phyloP scores from a whole-genome alignment of 1,139 yeast genomes.

The Blastobotrys serpentis region DNA sequence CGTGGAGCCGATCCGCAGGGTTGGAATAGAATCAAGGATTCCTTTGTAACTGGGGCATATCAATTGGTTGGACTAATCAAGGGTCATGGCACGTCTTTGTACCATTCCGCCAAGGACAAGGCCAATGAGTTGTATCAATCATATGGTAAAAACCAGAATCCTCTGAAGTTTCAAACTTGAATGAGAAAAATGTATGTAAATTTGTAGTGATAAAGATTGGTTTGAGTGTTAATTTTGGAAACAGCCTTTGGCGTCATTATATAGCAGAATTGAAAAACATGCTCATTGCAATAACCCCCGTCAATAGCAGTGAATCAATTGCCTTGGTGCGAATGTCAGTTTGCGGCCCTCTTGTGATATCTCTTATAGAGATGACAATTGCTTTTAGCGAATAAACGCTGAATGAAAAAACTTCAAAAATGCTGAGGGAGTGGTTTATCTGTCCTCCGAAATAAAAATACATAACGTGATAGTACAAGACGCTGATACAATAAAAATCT shows the following conservation, averaged over 20 bases:
- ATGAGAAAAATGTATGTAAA: slow-evolving; percentile 2
- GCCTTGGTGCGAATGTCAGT: neutral
- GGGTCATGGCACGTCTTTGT: slow-evolving; percentile 10
- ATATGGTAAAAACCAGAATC: neutral
- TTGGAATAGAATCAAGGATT: slow-evolving; percentile 16
- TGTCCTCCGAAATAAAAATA: neutral
- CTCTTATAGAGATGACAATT: neutral
- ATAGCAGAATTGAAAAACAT: neutral
- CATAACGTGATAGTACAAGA: neutral
- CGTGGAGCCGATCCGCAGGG: slow-evolving; percentile 21
- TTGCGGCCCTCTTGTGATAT: neutral
- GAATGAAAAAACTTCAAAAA: neutral
- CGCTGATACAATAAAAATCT: neutral
- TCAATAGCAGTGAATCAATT: neutral
- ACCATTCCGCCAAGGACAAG: slow-evolving; percentile 11
- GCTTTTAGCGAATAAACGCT: neutral
- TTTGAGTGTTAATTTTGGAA: neutral
- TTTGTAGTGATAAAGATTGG: slow-evolving; percentile 3
- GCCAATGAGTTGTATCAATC: slow-evolving; percentile 12
- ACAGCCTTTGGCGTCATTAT: neutral
- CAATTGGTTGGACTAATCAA: slow-evolving; percentile 1
- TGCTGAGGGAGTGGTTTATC: neutral
- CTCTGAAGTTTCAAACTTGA: slow-evolving; percentile 1
- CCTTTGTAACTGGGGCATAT: slow-evolving; percentile 11
- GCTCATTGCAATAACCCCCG: neutral